These are phyloP conservation scores for Chlorella vulgaris DNA, from an alignment of 139 green algal genomes.

Conservation along the genomic window DNA sequence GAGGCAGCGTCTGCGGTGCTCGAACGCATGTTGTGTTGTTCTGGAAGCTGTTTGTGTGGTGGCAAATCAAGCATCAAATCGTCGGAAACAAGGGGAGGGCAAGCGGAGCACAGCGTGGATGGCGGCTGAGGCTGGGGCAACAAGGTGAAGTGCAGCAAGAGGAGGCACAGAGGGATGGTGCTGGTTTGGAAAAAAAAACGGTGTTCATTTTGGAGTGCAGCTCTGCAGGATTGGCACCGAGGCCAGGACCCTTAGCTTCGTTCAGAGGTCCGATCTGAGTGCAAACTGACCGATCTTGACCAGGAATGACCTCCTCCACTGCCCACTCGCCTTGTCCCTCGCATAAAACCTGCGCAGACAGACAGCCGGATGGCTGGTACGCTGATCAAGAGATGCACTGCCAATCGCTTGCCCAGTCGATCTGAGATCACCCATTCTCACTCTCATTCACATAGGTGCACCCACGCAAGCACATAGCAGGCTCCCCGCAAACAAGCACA, in stretches of 20 bases:
- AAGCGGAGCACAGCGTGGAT: background rate
- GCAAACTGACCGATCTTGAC: slow-evolving; percentile 35
- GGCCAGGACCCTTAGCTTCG: background rate
- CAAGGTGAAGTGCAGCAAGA: no score
- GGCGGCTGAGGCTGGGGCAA: background rate
- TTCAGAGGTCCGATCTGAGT: slow-evolving; percentile 15
- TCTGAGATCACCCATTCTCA: no score
- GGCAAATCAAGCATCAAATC: background rate
- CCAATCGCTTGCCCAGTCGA: no score
- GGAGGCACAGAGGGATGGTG: no score
- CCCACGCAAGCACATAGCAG: no score
- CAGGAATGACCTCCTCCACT: slow-evolving; percentile 35
- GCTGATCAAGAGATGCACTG: no score
- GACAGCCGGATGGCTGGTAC: background rate
- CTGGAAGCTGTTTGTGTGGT: background rate
- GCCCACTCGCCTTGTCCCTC: background rate
- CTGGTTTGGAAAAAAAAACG: no score
- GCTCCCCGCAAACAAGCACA: no score
- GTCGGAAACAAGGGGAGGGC: background rate
- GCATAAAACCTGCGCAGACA: slow-evolving; percentile 27
- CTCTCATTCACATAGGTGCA: no score
- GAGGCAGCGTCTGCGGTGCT: background rate
- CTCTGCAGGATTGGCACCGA: background rate
- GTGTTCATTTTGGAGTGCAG: no score
- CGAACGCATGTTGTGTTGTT: no score